Conservation (phyloP, 768 basidiomycete genomes). For the Lactarius sanguifluus region DNA sequence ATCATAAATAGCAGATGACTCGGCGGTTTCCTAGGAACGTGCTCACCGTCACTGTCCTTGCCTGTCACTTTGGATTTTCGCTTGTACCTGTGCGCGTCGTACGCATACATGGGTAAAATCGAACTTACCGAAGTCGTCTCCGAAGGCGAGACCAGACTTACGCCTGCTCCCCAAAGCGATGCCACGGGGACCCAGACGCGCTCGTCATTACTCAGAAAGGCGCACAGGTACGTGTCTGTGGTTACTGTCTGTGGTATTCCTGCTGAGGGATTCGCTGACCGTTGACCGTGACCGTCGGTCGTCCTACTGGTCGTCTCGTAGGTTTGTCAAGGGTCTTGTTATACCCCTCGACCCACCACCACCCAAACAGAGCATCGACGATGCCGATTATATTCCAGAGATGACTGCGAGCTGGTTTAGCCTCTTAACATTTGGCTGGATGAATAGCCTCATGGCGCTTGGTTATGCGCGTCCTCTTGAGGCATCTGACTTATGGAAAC, state of each 20-base stretch:
- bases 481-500: slow-evolving; percentile 76
- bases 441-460: slow-evolving; percentile 65
- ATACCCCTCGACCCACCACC: slow-evolving; percentile 37
- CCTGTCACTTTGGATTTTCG: background rate
- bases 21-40: no score
- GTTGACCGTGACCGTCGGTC: background rate
- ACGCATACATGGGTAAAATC: slow-evolving; percentile 1
- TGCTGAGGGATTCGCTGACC: background rate
- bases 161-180: background rate
- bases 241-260: background rate
- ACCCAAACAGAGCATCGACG: slow-evolving; percentile 55
- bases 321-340: slow-evolving; percentile 25
- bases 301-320: background rate
- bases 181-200: background rate
- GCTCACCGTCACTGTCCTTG: background rate
- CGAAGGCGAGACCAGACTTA: slow-evolving; percentile 12
- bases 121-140: background rate
- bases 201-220: background rate
- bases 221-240: slow-evolving; percentile 10
- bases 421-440: slow-evolving; percentile 70
- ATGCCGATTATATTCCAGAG: slow-evolving; percentile 65
- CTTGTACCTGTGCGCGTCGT: background rate
- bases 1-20: no score
- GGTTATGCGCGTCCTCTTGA: slow-evolving; percentile 83
- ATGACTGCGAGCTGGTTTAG: slow-evolving; percentile 57